phyloP scores from a whole-genome alignment of 2,329 filamentous ascomycete species.

The Colletotrichum sp. region DNA sequence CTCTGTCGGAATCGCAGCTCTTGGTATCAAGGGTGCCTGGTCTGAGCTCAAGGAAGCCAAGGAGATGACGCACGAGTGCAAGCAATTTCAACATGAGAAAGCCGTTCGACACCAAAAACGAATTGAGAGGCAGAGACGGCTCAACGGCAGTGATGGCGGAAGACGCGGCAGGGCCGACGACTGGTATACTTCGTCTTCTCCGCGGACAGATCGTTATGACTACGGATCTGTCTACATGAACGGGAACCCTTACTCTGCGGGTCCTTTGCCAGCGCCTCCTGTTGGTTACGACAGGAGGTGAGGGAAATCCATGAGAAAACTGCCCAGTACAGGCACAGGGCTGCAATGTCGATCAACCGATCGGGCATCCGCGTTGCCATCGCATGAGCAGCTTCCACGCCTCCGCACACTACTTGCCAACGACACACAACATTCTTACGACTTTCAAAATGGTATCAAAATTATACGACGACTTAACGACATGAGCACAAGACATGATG shows the following conservation, averaged over 20 bases:
- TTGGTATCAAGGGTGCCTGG: slow-evolving; percentile 63
- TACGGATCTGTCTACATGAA: slow-evolving; percentile 50
- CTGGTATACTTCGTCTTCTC: slow-evolving; percentile 47
- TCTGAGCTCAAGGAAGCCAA: slow-evolving; percentile 61
- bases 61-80: slow-evolving; percentile 52
- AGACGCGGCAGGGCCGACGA: slow-evolving; percentile 46
- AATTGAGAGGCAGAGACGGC: slow-evolving; percentile 37
- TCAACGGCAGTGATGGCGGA: slow-evolving; percentile 34
- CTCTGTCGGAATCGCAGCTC: slow-evolving; percentile 61
- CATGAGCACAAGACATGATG: not conserved
- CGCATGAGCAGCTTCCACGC: not conserved
- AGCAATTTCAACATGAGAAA: slow-evolving; percentile 55
- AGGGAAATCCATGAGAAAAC: slow-evolving; percentile 19
- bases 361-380: not conserved
- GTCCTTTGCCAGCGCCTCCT: slow-evolving; percentile 45
- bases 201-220: slow-evolving; percentile 40
- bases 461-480: not conserved
- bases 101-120: slow-evolving; percentile 53
- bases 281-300: slow-evolving; percentile 40
- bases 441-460: not conserved
- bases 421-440: not conserved
- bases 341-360: not conserved
- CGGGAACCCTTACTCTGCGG: slow-evolving; percentile 49
- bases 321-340: not conserved
- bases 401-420: not conserved